Evolutionary conservation across 2,329 filamentous ascomycete genomes (phyloP), one percentile per base, ranked within the genome.

Genomic region (Claviceps capensis): DNA sequence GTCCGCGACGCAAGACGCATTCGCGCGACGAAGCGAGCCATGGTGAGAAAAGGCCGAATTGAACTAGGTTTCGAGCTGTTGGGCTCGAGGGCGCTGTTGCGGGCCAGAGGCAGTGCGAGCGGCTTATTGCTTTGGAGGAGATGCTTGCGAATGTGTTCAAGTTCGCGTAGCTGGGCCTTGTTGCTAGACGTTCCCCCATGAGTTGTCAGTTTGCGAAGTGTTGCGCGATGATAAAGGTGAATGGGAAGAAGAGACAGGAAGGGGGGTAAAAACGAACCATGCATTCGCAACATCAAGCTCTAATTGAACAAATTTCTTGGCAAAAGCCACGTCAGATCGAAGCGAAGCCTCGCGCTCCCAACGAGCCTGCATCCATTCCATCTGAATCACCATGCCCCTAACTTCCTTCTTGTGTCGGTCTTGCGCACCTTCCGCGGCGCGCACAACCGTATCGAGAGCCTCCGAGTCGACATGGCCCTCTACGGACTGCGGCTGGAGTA

Each of bases 281-380:
- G 88, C 84, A 62, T 88, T 85, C 61, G 88, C 89, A 61, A 95
- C 81, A 60, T 89, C 82, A 51, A 94, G 80, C 67, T 88, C 82
- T 65, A 88, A 74, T 61, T 83, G 69, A 69, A 96, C 80, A 66
- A 88, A 90, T 58, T 78, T 81, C 76, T 98, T 98, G 57, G 88
- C 88, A 69, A 85, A 95, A 8, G 86, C 86, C 36, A 91, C 79
- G 61, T 90, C 87, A 56, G 78, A 77, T 43, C 93, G 79, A 69
- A 97, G 83, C 49, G 78, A 80, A 59, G 87, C 81, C 68, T 96
- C 91, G 36, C 93, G 79, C 63, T 81, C 77, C 71, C 86, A 86
- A 50, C 85, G 81, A 2, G 88, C 87, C 61, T 89, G 82, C 65
- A 97, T 81, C 82, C 87, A 97, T 61, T 89, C 80, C 65, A 97